These are phyloP conservation scores for Solanum ahanhuiri DNA, from an alignment of 257 asterid species.

Conservation along the genomic window DNA sequence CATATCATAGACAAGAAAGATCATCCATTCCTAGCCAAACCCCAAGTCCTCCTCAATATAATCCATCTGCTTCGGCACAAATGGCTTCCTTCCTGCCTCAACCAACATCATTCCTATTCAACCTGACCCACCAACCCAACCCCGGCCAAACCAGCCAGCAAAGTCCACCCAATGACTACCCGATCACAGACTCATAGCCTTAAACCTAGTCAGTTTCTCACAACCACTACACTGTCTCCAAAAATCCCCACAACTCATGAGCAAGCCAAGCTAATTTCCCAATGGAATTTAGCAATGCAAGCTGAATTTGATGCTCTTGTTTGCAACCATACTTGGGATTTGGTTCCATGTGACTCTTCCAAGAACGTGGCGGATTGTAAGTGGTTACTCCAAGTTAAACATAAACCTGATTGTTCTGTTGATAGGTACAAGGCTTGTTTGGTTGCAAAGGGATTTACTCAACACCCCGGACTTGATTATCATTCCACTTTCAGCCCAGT, in stretches of 20 bases:
- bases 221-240: not conserved
- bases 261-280: not conserved
- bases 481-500: not conserved
- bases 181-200: not conserved
- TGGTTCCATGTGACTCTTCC: not conserved
- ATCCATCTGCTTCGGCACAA: too few relatives aligned
- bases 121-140: not conserved
- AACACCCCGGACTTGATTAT: not conserved
- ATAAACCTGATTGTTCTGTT: not conserved
- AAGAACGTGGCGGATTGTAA: not conserved
- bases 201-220: not conserved
- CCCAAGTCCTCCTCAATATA: too few relatives aligned
- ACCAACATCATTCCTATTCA: not conserved
- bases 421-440: not conserved
- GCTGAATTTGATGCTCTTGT: not conserved
- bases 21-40: too few relatives aligned
- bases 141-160: not conserved
- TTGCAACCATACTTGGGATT: not conserved
- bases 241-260: not conserved
- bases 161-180: not conserved
- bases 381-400: not conserved
- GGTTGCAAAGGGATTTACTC: not conserved
- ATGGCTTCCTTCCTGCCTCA: not conserved
- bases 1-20: too few relatives aligned
- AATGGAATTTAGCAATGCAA: not conserved